These are phyloP conservation scores for Penicillium expansum DNA, from an alignment of 2,329 filamentous ascomycete genomes.

Conservation along the genomic window DNA sequence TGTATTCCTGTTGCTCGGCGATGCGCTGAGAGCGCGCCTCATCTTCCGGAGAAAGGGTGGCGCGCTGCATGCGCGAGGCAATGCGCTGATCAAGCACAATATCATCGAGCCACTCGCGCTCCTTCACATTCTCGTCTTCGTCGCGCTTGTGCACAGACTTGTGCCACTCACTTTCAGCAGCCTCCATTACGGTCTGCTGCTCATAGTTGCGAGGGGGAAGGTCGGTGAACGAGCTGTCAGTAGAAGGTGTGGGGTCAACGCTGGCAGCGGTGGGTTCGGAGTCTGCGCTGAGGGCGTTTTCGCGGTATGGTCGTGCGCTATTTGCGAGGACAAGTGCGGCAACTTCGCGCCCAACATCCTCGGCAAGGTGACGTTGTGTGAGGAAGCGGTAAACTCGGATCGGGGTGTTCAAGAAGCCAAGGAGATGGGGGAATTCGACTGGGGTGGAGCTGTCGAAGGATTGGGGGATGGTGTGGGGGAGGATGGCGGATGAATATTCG, in stretches of 20 bases:
- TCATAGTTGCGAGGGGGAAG: slow-evolving; percentile 51
- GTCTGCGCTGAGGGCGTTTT: slow-evolving; percentile 23
- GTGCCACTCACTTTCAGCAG: slow-evolving; percentile 80
- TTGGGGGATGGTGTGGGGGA: slow-evolving; percentile 65
- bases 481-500: slow-evolving; percentile 65
- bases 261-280: slow-evolving; percentile 18
- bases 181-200: slow-evolving; percentile 61
- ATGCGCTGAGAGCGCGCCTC: slow-evolving; percentile 65
- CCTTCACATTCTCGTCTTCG: slow-evolving; percentile 54
- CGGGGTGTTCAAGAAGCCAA: slow-evolving; percentile 89
- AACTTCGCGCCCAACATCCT: slow-evolving; percentile 81
- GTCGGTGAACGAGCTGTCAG: slow-evolving; percentile 37
- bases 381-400: slow-evolving; percentile 84
- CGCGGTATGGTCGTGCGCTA: slow-evolving; percentile 41
- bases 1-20: slow-evolving; percentile 63
- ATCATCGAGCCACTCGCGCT: slow-evolving; percentile 72
- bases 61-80: slow-evolving; percentile 73
- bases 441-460: slow-evolving; percentile 70
- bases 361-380: slow-evolving; percentile 76
- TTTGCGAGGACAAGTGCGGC: slow-evolving; percentile 72
- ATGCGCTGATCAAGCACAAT: slow-evolving; percentile 76
- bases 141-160: slow-evolving; percentile 66
- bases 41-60: slow-evolving; percentile 67
- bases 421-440: slow-evolving; percentile 80
- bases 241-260: slow-evolving; percentile 35